A percentile compares a stretch with the other conserved stretches of the same genome.
phyloP scores from a whole-genome alignment of 345 rosid species.

The Populus tremula region DNA sequence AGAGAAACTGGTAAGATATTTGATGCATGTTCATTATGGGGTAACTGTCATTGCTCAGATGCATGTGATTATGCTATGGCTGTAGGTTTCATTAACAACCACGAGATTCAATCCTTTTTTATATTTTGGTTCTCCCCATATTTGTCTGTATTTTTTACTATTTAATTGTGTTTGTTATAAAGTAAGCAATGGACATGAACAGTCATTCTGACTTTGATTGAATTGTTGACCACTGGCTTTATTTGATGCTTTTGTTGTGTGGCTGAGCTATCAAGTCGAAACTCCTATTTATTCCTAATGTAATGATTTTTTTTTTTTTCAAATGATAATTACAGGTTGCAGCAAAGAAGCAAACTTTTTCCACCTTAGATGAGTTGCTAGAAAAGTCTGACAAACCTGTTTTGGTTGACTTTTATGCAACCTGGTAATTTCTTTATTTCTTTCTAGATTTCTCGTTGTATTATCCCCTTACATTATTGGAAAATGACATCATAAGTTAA shows the following conservation, averaged over 20 bases:
- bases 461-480: not conserved
- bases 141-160: not conserved
- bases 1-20: not conserved
- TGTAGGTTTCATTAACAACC: not conserved
- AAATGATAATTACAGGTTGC: constrained; percentile 35
- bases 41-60: not conserved
- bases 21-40: not conserved
- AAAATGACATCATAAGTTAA: not conserved
- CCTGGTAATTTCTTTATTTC: constrained; percentile 48
- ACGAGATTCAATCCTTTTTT: not conserved
- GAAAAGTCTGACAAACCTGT: constrained; percentile 68
- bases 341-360: constrained; percentile 76
- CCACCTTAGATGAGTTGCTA: constrained; percentile 69
- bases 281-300: not conserved
- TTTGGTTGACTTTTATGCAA: constrained; percentile 83
- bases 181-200: not conserved
- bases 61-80: not conserved
- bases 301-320: not conserved
- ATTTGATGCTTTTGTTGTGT: not conserved
- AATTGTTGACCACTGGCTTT: not conserved
- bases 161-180: not conserved
- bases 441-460: not conserved
- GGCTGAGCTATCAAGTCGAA: not conserved
- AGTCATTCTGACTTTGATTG: not conserved
- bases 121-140: not conserved